phyloP scores from a whole-genome alignment of 495 filamentous ascomycete species.

The Aspergillus homomorphus region DNA sequence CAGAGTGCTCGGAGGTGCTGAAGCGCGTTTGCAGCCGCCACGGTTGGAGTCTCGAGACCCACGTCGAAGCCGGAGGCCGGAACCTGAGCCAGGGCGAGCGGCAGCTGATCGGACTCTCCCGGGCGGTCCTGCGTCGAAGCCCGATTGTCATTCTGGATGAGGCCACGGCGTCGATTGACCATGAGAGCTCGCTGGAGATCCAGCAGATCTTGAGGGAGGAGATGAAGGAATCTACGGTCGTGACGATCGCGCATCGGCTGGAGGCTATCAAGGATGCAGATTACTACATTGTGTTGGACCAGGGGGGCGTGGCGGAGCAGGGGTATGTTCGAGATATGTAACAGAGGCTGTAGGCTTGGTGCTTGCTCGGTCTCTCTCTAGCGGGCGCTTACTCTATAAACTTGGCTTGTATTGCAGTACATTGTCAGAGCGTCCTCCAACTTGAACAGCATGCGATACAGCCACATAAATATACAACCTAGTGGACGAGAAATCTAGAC shows the following conservation, averaged over 20 bases:
- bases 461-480: too few species aligned
- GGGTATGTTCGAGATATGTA: conserved; percentile 35
- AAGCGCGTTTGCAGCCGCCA: conserved; percentile 49
- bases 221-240: conserved; percentile 72
- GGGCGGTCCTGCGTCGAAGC: conserved; percentile 57
- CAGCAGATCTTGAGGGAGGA: conserved; percentile 74
- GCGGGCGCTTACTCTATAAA: too few species aligned
- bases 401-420: too few species aligned
- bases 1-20: conserved; percentile 50
- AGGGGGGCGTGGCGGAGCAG: conserved; percentile 50
- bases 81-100: conserved; percentile 61
- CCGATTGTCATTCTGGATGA: conserved; percentile 67
- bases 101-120: conserved; percentile 58
- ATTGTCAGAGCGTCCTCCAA: too few species aligned
- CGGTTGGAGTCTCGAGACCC: conserved; percentile 51
- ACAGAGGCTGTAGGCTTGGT: not conserved
- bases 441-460: too few species aligned
- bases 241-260: conserved; percentile 81
- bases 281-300: conserved; percentile 67
- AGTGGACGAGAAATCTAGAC: too few species aligned
- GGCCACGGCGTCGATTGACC: conserved; percentile 84
- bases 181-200: conserved; percentile 70
- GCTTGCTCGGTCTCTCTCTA: too few species aligned
- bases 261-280: conserved; percentile 77
- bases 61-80: conserved; percentile 56